Base-by-base conservation (phyloP, 805 yeast species). In the Spathaspora gorwiae region DNA sequence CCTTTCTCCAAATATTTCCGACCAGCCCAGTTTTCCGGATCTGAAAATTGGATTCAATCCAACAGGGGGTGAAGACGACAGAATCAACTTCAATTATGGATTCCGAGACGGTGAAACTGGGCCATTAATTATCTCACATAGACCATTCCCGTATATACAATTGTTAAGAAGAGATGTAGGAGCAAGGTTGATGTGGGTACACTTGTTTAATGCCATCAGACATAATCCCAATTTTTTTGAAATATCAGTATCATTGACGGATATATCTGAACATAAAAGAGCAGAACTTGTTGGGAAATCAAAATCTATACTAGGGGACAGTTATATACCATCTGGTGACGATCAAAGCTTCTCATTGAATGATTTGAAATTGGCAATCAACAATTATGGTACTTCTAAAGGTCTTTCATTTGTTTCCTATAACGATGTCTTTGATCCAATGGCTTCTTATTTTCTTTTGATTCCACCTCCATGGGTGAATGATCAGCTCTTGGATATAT, bases 141-240 rank as follows among this genome's bases (percentile, higher is more conserved):
- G 44, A 14, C 31, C 43, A 15, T 41, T 42, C n/a, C 49, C 49
- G 10, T 47, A 41, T 41, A 12, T 43, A 7, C 24, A 33, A 14
- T 27, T 47, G 15, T 36, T 47, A 47, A 38, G 40, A 11, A 19
- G 44, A 29, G 49, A 47, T 32, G 39, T 40, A 3, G 49, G 49
- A 5, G 39, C 30, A 2, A 24, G 34, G 6, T 29, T 47, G 15
- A 35, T 47, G 7, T 43, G 43, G 41, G 35, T n/a, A 11, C 37
- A 45, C 37, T 37, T 42, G n/a, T 24, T 32, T 29, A 33, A 36
- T 14, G 12, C 13, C 6, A 27, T 33, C 24, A 40, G 14, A 10
- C 26, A 32, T 7, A 24, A 27, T 3, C 37, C 30, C 5, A 29
- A 29, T 9, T 26, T 19, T 13, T 36, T 38, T 32, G 41, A 43